Evolutionary conservation across 345 rosid species (phyloP).

Genomic region (Melaleuca alternifolia): DNA sequence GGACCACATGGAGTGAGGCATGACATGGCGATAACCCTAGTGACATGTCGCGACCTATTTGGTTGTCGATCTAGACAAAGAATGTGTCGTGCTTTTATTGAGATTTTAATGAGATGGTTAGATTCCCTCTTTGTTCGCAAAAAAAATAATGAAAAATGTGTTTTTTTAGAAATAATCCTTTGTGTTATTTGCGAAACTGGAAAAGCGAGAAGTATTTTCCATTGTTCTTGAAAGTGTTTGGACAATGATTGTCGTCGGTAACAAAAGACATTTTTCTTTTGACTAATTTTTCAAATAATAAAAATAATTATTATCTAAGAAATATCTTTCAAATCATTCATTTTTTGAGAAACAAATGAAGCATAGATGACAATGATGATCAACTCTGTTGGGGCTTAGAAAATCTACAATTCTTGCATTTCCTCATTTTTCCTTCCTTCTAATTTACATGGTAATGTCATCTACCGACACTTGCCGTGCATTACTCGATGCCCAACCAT

Average conservation of each 20-base stretch:
- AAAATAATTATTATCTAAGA: fast-evolving
- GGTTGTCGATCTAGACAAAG: background rate
- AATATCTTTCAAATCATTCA: background rate
- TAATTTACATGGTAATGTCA: background rate
- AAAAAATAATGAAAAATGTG: background rate
- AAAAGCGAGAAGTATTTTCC: fast-evolving
- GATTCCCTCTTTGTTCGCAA: fast-evolving
- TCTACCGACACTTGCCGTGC: fast-evolving
- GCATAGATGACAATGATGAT: fast-evolving
- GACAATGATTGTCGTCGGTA: fast-evolving
- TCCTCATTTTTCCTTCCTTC: background rate
- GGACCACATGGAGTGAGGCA: background rate
- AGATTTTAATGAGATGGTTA: fast-evolving
- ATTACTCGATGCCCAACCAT: background rate
- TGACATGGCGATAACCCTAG: no score
- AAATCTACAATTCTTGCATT: background rate
- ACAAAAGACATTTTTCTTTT: background rate
- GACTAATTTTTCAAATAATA: background rate
- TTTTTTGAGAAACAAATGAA: fast-evolving
- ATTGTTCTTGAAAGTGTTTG: background rate
- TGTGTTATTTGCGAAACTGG: fast-evolving
- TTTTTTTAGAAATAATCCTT: fast-evolving
- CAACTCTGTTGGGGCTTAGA: background rate
- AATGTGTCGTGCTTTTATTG: background rate
- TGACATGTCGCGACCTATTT: background rate